phyloP scores from a whole-genome alignment of 2,329 filamentous ascomycete genomes.

The Colletotrichum spaethianum region DNA sequence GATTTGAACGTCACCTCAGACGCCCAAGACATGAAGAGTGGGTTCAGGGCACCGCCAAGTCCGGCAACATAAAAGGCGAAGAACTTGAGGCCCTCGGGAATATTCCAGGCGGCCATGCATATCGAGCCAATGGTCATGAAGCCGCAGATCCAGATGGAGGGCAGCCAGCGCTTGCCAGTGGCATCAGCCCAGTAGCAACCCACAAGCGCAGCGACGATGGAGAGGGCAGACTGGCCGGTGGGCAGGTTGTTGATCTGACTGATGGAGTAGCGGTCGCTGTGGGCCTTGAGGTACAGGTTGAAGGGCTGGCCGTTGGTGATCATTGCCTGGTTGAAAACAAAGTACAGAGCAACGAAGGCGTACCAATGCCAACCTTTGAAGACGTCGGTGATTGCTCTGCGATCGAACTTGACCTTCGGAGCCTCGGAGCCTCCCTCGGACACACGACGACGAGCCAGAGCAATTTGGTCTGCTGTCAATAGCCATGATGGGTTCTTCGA shows the following conservation, averaged over 20 bases:
- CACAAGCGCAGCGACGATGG: constrained; percentile 70
- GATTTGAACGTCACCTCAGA: constrained; percentile 22
- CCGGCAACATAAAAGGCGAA: constrained; percentile 62
- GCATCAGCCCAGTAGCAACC: constrained; percentile 75
- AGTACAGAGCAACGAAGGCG: constrained; percentile 52
- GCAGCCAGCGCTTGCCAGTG: constrained; percentile 75
- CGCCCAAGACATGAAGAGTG: constrained; percentile 27
- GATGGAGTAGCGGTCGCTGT: constrained; percentile 58
- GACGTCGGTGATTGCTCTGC: constrained; percentile 54
- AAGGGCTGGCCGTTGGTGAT: constrained; percentile 54
- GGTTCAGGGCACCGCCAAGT: constrained; percentile 14
- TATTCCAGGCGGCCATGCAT: constrained; percentile 68
- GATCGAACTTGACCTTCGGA: constrained; percentile 50
- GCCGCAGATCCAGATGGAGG: constrained; percentile 25
- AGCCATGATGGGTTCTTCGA: constrained; percentile 49
- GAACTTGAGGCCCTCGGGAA: constrained; percentile 68
- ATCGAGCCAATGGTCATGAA: constrained; percentile 23
- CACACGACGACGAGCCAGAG: constrained; percentile 46
- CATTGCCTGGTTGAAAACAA: constrained; percentile 64
- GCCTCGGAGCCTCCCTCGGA: constrained; percentile 46
- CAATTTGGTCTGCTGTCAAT: constrained; percentile 47
- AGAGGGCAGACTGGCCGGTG: constrained; percentile 68
- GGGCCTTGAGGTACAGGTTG: constrained; percentile 62
- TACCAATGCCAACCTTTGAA: constrained; percentile 56
- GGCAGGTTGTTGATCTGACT: constrained; percentile 70